Evolutionary conservation across 192 early-diverging fungal species (phyloP).

Genomic region (Backusella tarrabulga): DNA sequence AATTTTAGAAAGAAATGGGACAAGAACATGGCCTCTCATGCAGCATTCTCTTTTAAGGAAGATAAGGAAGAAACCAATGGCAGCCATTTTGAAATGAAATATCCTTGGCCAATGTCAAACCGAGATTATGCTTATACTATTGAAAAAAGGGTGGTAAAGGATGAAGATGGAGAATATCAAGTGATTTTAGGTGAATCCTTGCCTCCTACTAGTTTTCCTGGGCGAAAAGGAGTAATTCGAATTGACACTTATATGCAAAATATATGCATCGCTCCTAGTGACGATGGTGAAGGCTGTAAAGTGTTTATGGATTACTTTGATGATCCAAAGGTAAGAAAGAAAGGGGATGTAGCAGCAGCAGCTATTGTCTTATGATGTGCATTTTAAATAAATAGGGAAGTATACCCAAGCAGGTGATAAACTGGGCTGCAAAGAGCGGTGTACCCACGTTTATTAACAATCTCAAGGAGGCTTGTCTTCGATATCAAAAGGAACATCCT

Average conservation of each 20-base stretch:
- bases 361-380: neutral
- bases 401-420: conserved; percentile 6
- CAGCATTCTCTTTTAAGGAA: conserved; percentile 44
- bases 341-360: neutral
- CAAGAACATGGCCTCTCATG: conserved; percentile 49
- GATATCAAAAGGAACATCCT: neutral
- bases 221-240: conserved; percentile 41
- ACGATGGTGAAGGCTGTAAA: conserved; percentile 43
- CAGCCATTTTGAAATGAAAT: conserved; percentile 24
- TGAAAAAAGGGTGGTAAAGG: neutral
- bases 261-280: conserved; percentile 40
- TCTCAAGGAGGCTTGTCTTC: neutral
- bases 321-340: conserved; percentile 45
- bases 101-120: conserved; percentile 49
- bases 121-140: conserved; percentile 52
- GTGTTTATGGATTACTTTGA: conserved; percentile 54
- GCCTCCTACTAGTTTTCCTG: conserved; percentile 28
- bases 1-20: conserved; percentile 55
- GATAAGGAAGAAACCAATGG: conserved; percentile 8
- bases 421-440: neutral
- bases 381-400: neutral
- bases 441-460: neutral
- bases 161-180: conserved; percentile 7
- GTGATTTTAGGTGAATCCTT: conserved; percentile 36
- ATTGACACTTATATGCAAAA: conserved; percentile 52